Evolutionary conservation across 2,329 filamentous ascomycete genomes (phyloP).

Genomic region (Claviceps purpurea): DNA sequence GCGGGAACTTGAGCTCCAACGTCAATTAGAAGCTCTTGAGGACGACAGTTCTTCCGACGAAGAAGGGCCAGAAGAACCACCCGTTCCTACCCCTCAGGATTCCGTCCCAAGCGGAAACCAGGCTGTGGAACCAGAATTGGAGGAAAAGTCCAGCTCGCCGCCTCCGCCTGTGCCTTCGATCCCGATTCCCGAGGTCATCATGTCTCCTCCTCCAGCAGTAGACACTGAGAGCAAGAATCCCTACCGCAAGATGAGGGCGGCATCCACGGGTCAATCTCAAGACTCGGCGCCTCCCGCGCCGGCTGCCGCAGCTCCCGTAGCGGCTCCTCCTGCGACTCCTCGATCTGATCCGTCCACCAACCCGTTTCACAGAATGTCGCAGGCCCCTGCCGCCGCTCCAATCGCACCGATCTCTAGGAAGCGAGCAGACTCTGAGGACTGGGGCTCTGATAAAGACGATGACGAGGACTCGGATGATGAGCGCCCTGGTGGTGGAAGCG

Average conservation of each 20-base stretch:
- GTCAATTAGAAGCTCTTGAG: conserved; percentile 65
- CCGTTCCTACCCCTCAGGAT: conserved; percentile 39
- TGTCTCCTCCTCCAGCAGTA: conserved; percentile 30
- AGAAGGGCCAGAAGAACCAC: conserved; percentile 54
- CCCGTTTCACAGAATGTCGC: conserved; percentile 80
- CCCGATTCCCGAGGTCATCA: conserved; percentile 34
- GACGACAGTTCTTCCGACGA: conserved; percentile 67
- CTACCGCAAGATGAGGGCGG: conserved; percentile 80
- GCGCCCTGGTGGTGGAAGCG: conserved; percentile 64
- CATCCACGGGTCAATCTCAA: conserved; percentile 35
- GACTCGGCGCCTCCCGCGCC: conserved; percentile 23
- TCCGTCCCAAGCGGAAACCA: conserved; percentile 40
- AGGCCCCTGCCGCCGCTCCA: conserved; percentile 36
- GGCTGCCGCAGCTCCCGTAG: conserved; percentile 19
- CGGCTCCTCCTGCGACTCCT: conserved; percentile 19
- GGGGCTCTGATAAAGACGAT: conserved; percentile 62
- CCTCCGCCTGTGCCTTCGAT: conserved; percentile 18
- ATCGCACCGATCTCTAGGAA: conserved; percentile 40
- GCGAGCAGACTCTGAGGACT: conserved; percentile 52
- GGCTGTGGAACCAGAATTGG: conserved; percentile 39
- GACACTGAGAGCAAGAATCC: conserved; percentile 84
- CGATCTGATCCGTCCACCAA: conserved; percentile 65
- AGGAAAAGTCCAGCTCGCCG: conserved; percentile 37
- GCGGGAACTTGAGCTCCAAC: conserved; percentile 77
- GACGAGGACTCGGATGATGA: conserved; percentile 65